These are phyloP conservation scores for Neurospora sp. DNA, from an alignment of 495 filamentous ascomycete genomes.

Conservation along the genomic window DNA sequence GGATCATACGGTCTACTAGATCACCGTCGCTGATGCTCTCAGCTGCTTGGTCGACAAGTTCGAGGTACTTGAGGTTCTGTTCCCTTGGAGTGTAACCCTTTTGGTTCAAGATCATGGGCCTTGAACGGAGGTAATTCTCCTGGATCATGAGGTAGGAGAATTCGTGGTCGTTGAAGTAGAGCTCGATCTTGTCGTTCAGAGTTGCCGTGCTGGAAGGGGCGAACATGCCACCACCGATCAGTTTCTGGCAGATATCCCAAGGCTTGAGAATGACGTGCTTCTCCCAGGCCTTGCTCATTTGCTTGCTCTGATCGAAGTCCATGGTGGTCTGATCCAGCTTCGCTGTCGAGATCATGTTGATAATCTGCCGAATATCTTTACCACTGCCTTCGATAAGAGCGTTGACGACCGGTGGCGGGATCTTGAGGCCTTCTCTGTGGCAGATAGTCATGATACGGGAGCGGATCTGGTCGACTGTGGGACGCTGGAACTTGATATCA, in stretches of 20 bases:
- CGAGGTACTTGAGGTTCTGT: constrained; percentile 66
- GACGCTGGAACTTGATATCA: constrained; percentile 80
- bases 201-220: constrained; percentile 68
- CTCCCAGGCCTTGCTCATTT: constrained; percentile 96
- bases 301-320: constrained; percentile 71
- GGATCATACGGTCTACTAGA: constrained; percentile 94
- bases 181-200: constrained; percentile 92
- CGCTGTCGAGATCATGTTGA: constrained; percentile 95
- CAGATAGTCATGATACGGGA: constrained; percentile 90
- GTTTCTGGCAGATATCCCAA: constrained; percentile 93
- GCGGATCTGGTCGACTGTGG: constrained; percentile 78
- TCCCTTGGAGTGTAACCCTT: constrained; percentile 49
- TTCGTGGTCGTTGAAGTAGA: constrained; percentile 99
- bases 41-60: constrained; percentile 77
- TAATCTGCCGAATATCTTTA: constrained; percentile 92
- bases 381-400: constrained; percentile 89
- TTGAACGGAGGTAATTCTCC: constrained; percentile 88
- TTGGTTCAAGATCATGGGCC: constrained; percentile 50
- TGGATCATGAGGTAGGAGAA: constrained; percentile 96
- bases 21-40: constrained; percentile 96
- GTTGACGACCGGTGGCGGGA: constrained; percentile 81
- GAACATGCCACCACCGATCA: constrained; percentile 83
- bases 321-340: constrained; percentile 74
- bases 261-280: constrained; percentile 94
- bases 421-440: constrained; percentile 78